phyloP scores from a whole-genome alignment of 2,329 filamentous ascomycete species.

The Biscogniauxia marginata region DNA sequence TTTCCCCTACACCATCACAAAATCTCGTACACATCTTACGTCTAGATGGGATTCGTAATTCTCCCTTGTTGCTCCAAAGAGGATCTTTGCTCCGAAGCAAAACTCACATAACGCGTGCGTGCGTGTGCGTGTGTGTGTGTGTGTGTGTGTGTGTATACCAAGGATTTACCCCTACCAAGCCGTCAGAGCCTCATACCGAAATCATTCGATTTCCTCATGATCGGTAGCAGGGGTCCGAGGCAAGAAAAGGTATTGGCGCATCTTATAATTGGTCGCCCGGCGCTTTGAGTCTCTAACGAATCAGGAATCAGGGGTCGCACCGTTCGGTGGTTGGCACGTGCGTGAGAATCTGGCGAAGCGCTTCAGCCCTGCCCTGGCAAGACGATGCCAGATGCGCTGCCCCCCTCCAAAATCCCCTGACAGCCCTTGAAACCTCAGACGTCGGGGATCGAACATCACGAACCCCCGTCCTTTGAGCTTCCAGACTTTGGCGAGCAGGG shows the following conservation, averaged over 20 bases:
- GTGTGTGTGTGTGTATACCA: too few relatives aligned
- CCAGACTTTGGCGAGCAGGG: background rate
- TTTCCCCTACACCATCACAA: too few relatives aligned
- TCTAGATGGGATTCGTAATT: too few relatives aligned
- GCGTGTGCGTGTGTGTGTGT: too few relatives aligned
- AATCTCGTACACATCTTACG: too few relatives aligned
- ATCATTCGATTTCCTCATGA: constrained; percentile 18
- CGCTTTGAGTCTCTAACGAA: background rate
- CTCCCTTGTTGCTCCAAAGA: background rate
- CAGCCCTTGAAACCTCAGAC: constrained; percentile 27
- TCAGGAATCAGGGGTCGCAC: constrained; percentile 6
- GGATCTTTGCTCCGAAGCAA: background rate
- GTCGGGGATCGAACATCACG: constrained; percentile 23
- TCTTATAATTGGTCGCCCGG: background rate
- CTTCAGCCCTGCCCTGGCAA: constrained; percentile 7
- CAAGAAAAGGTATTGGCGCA: background rate
- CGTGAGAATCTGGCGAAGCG: constrained; percentile 6
- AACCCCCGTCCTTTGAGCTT: constrained; percentile 1
- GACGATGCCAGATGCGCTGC: too few relatives aligned
- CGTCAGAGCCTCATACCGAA: constrained; percentile 20
- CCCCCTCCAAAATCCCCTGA: too few relatives aligned
- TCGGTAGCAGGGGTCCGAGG: background rate
- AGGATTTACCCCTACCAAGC: too few relatives aligned
- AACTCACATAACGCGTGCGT: too few relatives aligned
- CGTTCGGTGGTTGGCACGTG: constrained; percentile 13